These are phyloP conservation scores for Colletotrichum sp. DNA, from an alignment of 2,329 filamentous ascomycete species.

Conservation along the genomic window DNA sequence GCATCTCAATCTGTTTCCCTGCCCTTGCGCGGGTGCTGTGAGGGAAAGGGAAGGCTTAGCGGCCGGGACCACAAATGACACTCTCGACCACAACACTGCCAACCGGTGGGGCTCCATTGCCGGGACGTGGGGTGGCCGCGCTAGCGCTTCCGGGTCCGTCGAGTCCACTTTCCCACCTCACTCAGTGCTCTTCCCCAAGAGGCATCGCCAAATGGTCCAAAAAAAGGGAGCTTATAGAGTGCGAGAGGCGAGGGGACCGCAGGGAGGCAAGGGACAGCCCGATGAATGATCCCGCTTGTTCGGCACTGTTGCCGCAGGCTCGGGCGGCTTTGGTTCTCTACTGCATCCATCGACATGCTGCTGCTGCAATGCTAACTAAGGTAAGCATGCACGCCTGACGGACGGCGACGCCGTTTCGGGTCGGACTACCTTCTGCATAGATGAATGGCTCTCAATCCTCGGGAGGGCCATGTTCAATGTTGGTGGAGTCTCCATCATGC, in stretches of 20 bases:
- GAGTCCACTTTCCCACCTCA: not conserved
- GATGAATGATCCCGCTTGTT: not conserved
- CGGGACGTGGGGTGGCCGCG: not conserved
- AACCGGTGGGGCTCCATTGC: not conserved
- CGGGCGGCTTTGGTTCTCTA: not conserved
- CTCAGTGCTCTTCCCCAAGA: not conserved
- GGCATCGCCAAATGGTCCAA: not conserved
- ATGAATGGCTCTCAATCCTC: not conserved
- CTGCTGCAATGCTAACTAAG: not conserved
- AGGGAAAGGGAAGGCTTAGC: not conserved
- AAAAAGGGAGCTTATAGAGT: not conserved
- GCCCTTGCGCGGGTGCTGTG: not conserved
- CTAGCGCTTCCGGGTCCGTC: not conserved
- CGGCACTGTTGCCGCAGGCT: not conserved
- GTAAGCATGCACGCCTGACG: not conserved
- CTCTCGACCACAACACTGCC: not conserved
- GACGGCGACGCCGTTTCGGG: not conserved
- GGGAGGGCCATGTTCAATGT: not conserved
- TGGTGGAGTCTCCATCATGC: not conserved
- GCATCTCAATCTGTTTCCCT: not conserved
- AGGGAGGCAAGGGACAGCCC: not conserved
- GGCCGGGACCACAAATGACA: not conserved
- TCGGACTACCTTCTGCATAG: not conserved
- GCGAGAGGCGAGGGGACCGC: not conserved
- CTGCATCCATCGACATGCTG: not conserved